These are phyloP conservation scores for Begonia peltatifolia DNA, from an alignment of 306 rosid genomes.

Conservation along the genomic window DNA sequence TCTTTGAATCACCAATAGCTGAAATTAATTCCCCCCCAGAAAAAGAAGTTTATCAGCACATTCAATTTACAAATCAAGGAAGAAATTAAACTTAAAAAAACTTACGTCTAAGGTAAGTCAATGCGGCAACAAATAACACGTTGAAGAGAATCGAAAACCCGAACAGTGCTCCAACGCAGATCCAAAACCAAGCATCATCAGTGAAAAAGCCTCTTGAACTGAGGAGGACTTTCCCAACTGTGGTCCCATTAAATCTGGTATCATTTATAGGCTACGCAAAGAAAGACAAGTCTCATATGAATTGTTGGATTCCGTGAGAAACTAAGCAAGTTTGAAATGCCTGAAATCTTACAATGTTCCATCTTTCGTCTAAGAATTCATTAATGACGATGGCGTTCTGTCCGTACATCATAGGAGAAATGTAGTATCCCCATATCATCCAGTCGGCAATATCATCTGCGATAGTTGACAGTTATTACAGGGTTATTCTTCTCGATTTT, in stretches of 20 bases:
- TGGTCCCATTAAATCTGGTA: conserved; percentile 23
- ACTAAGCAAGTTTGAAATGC: not conserved
- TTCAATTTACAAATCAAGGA: not conserved
- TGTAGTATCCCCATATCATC: conserved; percentile 63
- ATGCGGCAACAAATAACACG: conserved; percentile 29
- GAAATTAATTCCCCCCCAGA: conserved; percentile 8
- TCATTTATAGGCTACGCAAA: conserved; percentile 25
- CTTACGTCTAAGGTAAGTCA: conserved; percentile 62
- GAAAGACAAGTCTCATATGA: not conserved
- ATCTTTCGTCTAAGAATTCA: conserved; percentile 62
- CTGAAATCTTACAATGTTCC: conserved; percentile 47
- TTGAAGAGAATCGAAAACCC: conserved; percentile 61
- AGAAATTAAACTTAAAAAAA: conserved; percentile 1
- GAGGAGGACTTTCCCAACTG: conserved; percentile 61
- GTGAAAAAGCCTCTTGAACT: conserved; percentile 44
- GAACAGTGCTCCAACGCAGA: conserved; percentile 53
- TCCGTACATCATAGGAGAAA: conserved; percentile 74
- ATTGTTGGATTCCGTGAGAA: no score
- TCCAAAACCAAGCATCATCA: conserved; percentile 65
- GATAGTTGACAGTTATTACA: not conserved
- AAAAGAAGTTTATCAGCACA: conserved; percentile 1
- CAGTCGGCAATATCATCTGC: conserved; percentile 43
- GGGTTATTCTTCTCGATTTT: no score
- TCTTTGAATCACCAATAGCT: conserved; percentile 50
- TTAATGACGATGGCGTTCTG: conserved; percentile 47